Base-by-base conservation (phyloP, 768 basidiomycete genomes). In the Pleurotus tuber-regium region DNA sequence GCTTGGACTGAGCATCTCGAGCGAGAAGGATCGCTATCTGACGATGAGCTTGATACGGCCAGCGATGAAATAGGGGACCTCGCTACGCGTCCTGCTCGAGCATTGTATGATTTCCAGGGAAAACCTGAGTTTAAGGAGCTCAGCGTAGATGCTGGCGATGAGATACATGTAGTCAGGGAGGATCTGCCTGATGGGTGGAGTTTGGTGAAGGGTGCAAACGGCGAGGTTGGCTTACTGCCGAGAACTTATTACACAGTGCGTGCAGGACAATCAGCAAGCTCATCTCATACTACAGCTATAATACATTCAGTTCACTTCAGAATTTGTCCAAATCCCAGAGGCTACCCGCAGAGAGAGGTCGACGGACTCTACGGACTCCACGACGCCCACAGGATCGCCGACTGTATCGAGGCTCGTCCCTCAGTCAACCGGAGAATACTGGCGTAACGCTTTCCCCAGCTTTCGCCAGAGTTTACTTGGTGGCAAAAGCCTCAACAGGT, bases 121-220 rank as follows among this genome's bases (percentile, higher is more conserved):
- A 86, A 88, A 63, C 68, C 77, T 0, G 86, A 90, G 59, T 89
- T 87, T 59, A 73, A 83, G 38, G 89, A 92, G 65, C 74, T 92
- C 19, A 72, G 63, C 5, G 79, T 89, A 14, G 72, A 74, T 50
- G 87, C 86, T 1, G 89, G 89, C 10, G 86, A 89, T 56, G 76
- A 77, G 54, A 64, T 93, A 18, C 79, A 84, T 42, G 70, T 90
- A n/a, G 60, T 93, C 43, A 84, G 80, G 55, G 86, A 88, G 54
- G 77, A 88, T 48, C 72, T 83, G 1, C 83, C 82, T 5, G 87
- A 90, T 56, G 89, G 89, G 4, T 91, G 89, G 89, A 90, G 89
- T 67, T 71, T 92, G 29, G 85, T 86, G 11, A 80, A 73, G 67
- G 76, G 71, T 52, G 66, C 59, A 9, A 70, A 64, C n/a, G 81